A percentile compares a stretch with the other conserved stretches of the same genome.
Evolutionary conservation across 352 stramenopile genomes (phyloP).

Genomic region (Globisporangium nunn): DNA sequence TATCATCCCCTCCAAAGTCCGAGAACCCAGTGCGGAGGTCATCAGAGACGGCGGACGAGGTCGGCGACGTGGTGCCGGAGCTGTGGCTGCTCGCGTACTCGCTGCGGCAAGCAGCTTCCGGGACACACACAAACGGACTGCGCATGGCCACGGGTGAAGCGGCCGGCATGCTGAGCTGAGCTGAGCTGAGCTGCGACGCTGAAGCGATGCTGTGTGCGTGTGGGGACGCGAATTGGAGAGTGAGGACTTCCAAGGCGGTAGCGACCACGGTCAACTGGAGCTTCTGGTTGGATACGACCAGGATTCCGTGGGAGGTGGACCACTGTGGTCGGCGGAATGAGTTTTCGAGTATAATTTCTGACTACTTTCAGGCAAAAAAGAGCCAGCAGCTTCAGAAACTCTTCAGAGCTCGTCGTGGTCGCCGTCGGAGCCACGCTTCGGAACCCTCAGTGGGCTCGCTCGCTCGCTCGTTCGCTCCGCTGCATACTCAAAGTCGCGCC

Average conservation of each 20-base stretch:
- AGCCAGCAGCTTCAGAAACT: no score
- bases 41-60: slow-evolving; percentile 1
- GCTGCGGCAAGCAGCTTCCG: neutral
- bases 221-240: neutral
- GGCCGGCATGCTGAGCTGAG: neutral
- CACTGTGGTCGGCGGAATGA: neutral
- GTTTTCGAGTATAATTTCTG: neutral
- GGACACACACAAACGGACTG: slow-evolving; percentile 9
- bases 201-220: neutral
- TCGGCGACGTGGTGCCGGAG: slow-evolving; percentile 8
- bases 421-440: neutral
- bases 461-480: no score
- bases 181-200: no score
- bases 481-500: no score
- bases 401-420: neutral
- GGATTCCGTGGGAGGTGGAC: neutral
- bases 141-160: slow-evolving; percentile 1
- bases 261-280: neutral
- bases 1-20: neutral
- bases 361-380: no score
- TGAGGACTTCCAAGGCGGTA: neutral
- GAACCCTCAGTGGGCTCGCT: no score
- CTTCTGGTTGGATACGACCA: neutral
- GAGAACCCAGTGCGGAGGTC: neutral
- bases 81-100: slow-evolving; percentile 1